These are phyloP conservation scores for Rubia peregrina DNA, from an alignment of 305 asterid genomes.

Conservation along the genomic window DNA sequence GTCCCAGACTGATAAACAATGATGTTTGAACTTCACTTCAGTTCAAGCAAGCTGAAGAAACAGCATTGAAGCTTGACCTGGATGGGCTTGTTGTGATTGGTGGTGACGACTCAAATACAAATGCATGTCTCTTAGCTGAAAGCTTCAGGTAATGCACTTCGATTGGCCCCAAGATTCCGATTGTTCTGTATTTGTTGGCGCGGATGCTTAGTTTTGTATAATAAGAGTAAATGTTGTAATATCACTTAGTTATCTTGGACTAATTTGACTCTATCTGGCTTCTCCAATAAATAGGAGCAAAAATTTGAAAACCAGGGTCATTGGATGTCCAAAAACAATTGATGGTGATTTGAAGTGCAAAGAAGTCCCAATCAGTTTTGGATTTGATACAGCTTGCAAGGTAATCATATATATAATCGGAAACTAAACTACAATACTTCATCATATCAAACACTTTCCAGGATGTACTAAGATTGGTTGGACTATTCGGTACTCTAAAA, in stretches of 20 bases:
- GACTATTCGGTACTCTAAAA: not conserved
- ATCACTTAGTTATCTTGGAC: not conserved
- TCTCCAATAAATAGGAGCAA: constrained; percentile 52
- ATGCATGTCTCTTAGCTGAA: constrained; percentile 98
- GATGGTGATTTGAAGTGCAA: constrained; percentile 94
- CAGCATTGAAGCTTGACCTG: constrained; percentile 79
- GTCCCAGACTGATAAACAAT: constrained; percentile 9
- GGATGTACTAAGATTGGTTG: not conserved
- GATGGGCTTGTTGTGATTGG: constrained; percentile 99
- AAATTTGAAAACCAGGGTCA: constrained; percentile 76
- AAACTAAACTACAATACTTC: not conserved
- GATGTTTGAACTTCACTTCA: constrained; percentile 26
- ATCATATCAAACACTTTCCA: not conserved
- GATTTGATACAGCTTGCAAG: constrained; percentile 99
- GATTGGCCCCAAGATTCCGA: constrained; percentile 9
- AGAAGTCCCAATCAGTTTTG: constrained; percentile 95
- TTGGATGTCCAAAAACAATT: constrained; percentile 98
- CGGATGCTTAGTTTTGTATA: not conserved
- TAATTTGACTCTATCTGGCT: not conserved
- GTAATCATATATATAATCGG: constrained; percentile 21
- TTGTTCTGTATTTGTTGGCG: constrained; percentile 8
- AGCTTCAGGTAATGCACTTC: constrained; percentile 51
- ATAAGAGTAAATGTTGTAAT: not conserved
- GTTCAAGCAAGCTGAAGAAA: constrained; percentile 96
- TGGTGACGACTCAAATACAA: constrained; percentile 98